A percentile compares a stretch with the other conserved stretches of the same genome.
phyloP scores from a whole-genome alignment of 176 grass and related monocot genomes.

The Otatea glauca region DNA sequence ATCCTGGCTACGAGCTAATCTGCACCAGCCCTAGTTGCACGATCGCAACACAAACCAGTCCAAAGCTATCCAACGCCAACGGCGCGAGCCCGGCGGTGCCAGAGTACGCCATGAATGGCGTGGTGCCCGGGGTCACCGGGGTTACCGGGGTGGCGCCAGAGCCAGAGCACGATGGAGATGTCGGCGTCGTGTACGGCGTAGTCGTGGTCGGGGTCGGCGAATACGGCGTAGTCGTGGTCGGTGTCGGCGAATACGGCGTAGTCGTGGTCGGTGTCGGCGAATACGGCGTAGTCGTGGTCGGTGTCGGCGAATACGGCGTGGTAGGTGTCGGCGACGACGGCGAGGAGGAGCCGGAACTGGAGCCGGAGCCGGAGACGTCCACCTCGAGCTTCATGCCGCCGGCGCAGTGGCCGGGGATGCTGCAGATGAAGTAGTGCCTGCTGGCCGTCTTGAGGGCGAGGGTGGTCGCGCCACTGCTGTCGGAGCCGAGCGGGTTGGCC shows the following conservation, averaged over 20 bases:
- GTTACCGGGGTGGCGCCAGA: slow-evolving; percentile 40
- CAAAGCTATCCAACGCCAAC: slow-evolving; percentile 26
- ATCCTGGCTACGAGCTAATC: slow-evolving; percentile 41
- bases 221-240: slow-evolving; percentile 28
- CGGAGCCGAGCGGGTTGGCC: slow-evolving; percentile 53
- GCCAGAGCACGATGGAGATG: slow-evolving; percentile 41
- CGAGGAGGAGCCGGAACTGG: slow-evolving; percentile 23
- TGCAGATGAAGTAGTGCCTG: slow-evolving; percentile 83
- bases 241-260: slow-evolving; percentile 2
- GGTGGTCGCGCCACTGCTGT: slow-evolving; percentile 68
- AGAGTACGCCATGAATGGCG: slow-evolving; percentile 37
- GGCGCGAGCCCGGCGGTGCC: slow-evolving; percentile 17
- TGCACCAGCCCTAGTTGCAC: slow-evolving; percentile 51
- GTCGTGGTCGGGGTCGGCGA: slow-evolving; percentile 25
- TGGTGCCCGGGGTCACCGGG: slow-evolving; percentile 36
- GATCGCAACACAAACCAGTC: slow-evolving; percentile 31
- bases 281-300: neutral
- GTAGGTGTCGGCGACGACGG: slow-evolving; percentile 5
- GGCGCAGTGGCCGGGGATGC: slow-evolving; percentile 67
- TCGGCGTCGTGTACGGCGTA: slow-evolving; percentile 40
- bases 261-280: neutral
- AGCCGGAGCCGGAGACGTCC: slow-evolving; percentile 50
- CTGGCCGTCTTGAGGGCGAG: slow-evolving; percentile 64
- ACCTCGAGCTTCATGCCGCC: slow-evolving; percentile 83
- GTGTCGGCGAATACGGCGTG: neutral